phyloP scores from a whole-genome alignment of 2,329 filamentous ascomycete species.

The Botrytis hyacinthi region DNA sequence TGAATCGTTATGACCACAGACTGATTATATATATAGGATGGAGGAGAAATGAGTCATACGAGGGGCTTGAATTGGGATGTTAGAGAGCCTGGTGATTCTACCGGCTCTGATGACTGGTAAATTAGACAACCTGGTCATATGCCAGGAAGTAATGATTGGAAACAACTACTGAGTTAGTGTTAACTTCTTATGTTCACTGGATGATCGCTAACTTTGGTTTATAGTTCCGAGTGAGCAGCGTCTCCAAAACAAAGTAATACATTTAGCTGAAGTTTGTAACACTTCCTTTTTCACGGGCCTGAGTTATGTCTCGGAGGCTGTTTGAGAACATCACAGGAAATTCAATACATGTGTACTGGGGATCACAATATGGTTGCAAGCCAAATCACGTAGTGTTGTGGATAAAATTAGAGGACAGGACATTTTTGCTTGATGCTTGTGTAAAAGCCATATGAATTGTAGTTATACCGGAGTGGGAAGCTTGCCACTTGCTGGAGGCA shows the following conservation, averaged over 20 bases:
- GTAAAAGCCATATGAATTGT: not conserved
- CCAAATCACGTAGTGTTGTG: not conserved
- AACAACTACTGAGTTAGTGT: not conserved
- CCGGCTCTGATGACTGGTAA: too few relatives aligned
- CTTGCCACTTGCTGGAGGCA: not conserved
- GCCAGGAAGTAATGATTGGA: too few relatives aligned
- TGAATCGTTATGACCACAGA: not conserved
- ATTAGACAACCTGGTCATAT: not conserved
- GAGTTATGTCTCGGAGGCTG: not conserved
- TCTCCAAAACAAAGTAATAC: fast-evolving
- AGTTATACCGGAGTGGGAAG: not conserved
- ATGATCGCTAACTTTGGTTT: not conserved
- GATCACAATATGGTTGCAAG: fast-evolving
- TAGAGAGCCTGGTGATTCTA: not conserved
- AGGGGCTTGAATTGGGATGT: fast-evolving
- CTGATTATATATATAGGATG: not conserved
- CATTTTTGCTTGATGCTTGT: not conserved
- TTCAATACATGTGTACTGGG: not conserved
- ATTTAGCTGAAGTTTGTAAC: not conserved
- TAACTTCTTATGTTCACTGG: not conserved
- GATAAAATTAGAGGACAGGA: not conserved
- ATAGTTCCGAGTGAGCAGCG: not conserved
- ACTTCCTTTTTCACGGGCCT: not conserved
- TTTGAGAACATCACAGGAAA: not conserved
- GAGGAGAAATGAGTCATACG: not conserved